A percentile compares a stretch with the other conserved stretches of the same genome.
Conservation (phyloP, 2,329 filamentous ascomycete genomes). For the Calycina marina region DNA sequence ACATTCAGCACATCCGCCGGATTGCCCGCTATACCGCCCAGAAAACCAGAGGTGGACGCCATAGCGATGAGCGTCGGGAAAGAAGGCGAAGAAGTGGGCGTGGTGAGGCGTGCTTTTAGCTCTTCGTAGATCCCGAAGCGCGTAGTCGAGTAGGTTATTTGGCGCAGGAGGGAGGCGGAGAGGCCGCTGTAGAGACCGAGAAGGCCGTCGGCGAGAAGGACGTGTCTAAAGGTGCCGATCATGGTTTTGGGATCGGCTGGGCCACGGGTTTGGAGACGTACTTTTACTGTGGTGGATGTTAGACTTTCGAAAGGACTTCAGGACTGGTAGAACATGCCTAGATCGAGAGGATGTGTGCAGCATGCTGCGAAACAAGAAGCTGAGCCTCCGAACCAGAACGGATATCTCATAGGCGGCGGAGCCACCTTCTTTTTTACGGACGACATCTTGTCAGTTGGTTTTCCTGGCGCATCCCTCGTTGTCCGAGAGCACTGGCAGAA, state of each 20-base stretch:
- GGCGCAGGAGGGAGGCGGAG: conserved; percentile 81
- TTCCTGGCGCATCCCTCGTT: conserved; percentile 14
- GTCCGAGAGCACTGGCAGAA: conserved; percentile 3
- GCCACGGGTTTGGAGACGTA: conserved; percentile 68
- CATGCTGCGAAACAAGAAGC: conserved; percentile 83
- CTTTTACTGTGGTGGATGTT: conserved; percentile 13
- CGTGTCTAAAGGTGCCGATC: conserved; percentile 71
- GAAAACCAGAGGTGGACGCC: conserved; percentile 68
- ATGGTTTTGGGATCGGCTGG: conserved; percentile 66
- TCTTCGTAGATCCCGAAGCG: conserved; percentile 96
- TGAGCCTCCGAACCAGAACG: conserved; percentile 94
- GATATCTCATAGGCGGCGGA: conserved; percentile 34
- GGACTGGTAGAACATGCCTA: conserved; percentile 46
- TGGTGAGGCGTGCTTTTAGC: conserved; percentile 58
- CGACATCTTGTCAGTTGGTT: conserved; percentile 15
- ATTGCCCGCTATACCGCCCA: conserved; percentile 84
- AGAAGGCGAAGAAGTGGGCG: conserved; percentile 39
- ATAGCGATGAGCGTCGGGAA: conserved; percentile 70
- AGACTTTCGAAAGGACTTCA: conserved; percentile 3
- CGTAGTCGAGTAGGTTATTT: conserved; percentile 90
- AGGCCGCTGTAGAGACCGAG: conserved; percentile 79
- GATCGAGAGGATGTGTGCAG: conserved; percentile 85
- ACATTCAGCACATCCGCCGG: conserved; percentile 95
- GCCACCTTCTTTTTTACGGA: conserved; percentile 9
- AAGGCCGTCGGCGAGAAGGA: conserved; percentile 62